Base-by-base conservation (phyloP, 768 basidiomycete genomes). In the Candolleomyces eurysporus region DNA sequence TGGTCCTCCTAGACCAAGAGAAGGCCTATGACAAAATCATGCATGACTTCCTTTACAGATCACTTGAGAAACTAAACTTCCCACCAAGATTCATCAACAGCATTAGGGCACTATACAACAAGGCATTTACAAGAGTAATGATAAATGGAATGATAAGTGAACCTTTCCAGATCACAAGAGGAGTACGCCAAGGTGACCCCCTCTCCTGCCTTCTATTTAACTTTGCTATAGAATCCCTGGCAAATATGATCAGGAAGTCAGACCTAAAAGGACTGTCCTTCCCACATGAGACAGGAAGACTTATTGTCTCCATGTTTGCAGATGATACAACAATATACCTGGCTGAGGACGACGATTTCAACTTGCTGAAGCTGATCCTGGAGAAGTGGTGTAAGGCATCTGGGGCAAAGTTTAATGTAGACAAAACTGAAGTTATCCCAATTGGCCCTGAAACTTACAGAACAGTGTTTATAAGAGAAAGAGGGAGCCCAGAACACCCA, bases 111-210 rank as follows among this genome's bases (percentile, higher is more conserved):
- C 57, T 58, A 4, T 58, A 58, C 32, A 11, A 39, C n/a, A 19
- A 56, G 11, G 54, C 54, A 42, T 14, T 4, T 8, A 53, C 52
- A 14, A 5, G 16, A 31, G 30, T 58, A n/a, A 49, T 58, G 31
- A 26, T 58, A 2, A 58, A 58, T 60, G 21, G 14, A 0, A 54
- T 71, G 57, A 76, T 11, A 5, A 58, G 57, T 22, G 10, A 30
- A 5, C 19, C 19, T 13, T 58, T 13, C 22, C 48, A 5, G 48
- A 13, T 10, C 19, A 43, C 16, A n/a, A n/a, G n/a, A n/a, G 57
- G 57, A 17, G 57, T 58, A 6, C 13, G 57, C 30, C 57, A 58
- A 22, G 55, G 55, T 3, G 55, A 57, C 43, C 55, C 55, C 14
- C 39, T 57, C 3, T 57, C 55, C 9, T 57, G 55, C 43, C 19